Percentiles rank a stretch among this genome's conserved stretches.
Conservation (phyloP, 169 alveolate species). For the Plasmodium fragile region DNA sequence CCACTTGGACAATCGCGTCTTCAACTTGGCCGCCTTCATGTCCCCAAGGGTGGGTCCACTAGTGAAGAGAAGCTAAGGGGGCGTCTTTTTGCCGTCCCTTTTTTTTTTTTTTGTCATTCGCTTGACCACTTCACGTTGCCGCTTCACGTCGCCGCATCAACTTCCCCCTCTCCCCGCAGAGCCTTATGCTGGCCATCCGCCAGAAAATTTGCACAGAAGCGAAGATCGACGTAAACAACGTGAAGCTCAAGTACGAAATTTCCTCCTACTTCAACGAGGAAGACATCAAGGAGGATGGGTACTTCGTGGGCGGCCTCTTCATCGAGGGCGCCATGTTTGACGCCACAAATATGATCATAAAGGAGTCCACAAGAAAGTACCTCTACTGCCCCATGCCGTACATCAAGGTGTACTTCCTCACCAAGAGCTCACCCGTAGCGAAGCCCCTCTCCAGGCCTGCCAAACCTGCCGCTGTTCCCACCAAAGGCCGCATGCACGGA, state of each 20-base stretch:
- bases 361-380: conserved; percentile 42
- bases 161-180: conserved; percentile 2
- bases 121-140: not conserved
- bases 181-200: conserved; percentile 58
- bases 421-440: conserved; percentile 10
- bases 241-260: conserved; percentile 48
- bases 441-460: not conserved
- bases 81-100: not conserved
- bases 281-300: conserved; percentile 46
- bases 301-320: conserved; percentile 58
- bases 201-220: conserved; percentile 38
- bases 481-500: not conserved
- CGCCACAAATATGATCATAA: conserved; percentile 35
- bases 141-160: not conserved
- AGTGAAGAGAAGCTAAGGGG: not conserved
- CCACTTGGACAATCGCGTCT: conserved; percentile 8
- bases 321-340: conserved; percentile 69
- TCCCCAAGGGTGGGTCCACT: conserved; percentile 45
- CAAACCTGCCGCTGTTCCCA: not conserved
- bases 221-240: conserved; percentile 41
- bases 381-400: conserved; percentile 68
- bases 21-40: conserved; percentile 52
- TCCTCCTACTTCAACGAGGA: conserved; percentile 48
- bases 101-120: not conserved
- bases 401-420: conserved; percentile 36